Conservation (phyloP, 192 early-diverging fungal species). For the Mortierella claussenii region DNA sequence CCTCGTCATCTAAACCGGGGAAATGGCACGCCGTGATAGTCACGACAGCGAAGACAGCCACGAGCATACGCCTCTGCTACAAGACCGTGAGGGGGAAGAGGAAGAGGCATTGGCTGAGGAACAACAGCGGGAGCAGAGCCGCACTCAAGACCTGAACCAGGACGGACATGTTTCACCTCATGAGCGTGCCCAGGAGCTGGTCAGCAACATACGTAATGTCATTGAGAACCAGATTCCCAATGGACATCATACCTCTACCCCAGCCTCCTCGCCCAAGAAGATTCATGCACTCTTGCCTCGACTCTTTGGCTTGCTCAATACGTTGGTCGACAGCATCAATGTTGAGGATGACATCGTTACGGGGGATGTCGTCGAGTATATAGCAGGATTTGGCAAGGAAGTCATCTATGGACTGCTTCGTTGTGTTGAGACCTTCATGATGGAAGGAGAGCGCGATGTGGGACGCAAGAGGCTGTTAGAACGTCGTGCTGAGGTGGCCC, state of each 20-base stretch:
- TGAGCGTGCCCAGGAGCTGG: conserved; percentile 8
- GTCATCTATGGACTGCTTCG: conserved; percentile 48
- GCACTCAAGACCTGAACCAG: too few species aligned
- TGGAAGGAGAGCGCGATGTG: conserved; percentile 43
- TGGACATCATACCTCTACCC: conserved; percentile 26
- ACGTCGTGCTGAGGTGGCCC: conserved; percentile 27
- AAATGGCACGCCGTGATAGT: too few species aligned
- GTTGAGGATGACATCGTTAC: conserved; percentile 48
- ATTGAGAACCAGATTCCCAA: conserved; percentile 47
- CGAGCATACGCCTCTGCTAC: conserved; percentile 32
- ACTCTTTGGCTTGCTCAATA: conserved; percentile 49
- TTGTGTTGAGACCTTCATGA: conserved; percentile 33
- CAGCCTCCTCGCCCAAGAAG: conserved; percentile 34
- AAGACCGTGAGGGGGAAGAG: conserved; percentile 5
- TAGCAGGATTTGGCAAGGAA: conserved; percentile 39
- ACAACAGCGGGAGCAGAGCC: too few species aligned
- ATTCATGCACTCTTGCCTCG: conserved; percentile 45
- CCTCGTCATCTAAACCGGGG: too few species aligned
- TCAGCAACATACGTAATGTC: conserved; percentile 28
- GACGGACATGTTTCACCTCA: background rate
- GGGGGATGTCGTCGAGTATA: conserved; percentile 40
- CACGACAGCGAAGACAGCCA: too few species aligned
- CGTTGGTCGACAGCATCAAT: conserved; percentile 25
- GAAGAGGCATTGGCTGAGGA: background rate
- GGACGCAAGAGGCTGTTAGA: conserved; percentile 37